Evolutionary conservation across 148 eudicot genomes (phyloP).

Genomic region (Camellia lanceoleosa): DNA sequence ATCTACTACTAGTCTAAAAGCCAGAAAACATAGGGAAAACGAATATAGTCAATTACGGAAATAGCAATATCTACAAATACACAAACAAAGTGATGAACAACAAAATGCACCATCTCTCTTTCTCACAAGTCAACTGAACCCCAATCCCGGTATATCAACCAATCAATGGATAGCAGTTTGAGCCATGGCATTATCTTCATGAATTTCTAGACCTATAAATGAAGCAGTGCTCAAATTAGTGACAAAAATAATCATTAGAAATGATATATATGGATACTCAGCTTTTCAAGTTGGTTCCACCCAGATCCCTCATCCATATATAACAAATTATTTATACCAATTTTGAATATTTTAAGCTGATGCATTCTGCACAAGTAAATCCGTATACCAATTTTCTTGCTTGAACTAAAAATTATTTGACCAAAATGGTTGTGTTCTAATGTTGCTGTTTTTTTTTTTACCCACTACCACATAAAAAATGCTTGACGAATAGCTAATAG

Average conservation of each 20-base stretch:
- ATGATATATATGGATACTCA: background rate
- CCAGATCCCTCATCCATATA: no score
- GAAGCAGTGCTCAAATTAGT: background rate
- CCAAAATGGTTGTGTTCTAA: background rate
- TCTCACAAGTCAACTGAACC: background rate
- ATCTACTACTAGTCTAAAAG: no score
- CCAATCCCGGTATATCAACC: background rate
- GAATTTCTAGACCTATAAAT: background rate
- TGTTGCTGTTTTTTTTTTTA: no score
- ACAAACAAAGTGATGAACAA: no score
- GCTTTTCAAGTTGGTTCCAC: background rate
- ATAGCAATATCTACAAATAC: no score
- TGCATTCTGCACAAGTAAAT: conserved; percentile 2
- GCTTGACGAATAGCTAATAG: background rate
- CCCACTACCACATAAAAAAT: background rate
- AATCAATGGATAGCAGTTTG: background rate
- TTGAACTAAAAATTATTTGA: background rate
- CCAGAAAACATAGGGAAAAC: no score
- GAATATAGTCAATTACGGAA: no score
- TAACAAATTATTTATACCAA: background rate
- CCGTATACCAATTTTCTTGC: background rate
- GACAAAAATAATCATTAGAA: background rate
- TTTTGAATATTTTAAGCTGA: background rate
- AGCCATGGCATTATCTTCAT: background rate
- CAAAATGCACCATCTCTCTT: background rate